Evolutionary conservation across 2,329 filamentous ascomycete genomes (phyloP).

Genomic region (Diaporthe sp.): DNA sequence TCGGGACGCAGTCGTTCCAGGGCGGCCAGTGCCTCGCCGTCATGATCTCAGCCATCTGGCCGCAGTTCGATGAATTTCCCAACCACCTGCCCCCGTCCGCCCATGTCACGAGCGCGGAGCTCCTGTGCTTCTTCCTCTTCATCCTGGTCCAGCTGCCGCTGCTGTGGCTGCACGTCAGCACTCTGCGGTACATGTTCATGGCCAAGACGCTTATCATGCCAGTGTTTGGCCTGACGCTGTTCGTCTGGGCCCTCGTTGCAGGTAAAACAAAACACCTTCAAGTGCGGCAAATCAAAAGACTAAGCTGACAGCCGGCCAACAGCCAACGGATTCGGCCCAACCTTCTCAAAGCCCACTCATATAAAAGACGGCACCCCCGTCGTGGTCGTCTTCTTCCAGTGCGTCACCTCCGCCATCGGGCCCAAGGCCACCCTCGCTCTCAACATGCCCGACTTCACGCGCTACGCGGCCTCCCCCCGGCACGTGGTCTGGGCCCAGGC

Average conservation of each 20-base stretch:
- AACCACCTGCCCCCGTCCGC: constrained; percentile 65
- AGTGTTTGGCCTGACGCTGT: constrained; percentile 56
- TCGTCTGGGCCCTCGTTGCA: constrained; percentile 25
- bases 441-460: constrained; percentile 69
- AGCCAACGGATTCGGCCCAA: constrained; percentile 48
- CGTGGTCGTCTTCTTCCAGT: constrained; percentile 18
- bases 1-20: constrained; percentile 76
- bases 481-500: constrained; percentile 57
- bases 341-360: constrained; percentile 53
- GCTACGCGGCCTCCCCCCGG: constrained; percentile 52
- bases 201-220: constrained; percentile 66
- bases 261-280: background rate
- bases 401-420: constrained; percentile 57
- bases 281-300: background rate
- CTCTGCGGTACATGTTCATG: constrained; percentile 53
- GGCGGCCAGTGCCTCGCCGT: constrained; percentile 65
- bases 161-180: constrained; percentile 61
- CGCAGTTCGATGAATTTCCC: constrained; percentile 64
- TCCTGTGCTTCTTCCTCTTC: constrained; percentile 64
- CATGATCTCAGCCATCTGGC: constrained; percentile 65
- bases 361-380: constrained; percentile 54
- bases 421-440: constrained; percentile 58
- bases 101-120: constrained; percentile 68
- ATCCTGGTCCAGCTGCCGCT: constrained; percentile 68
- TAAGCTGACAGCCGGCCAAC: background rate